Evolutionary conservation across 2,329 filamentous ascomycete genomes (phyloP).

Genomic region (Chaetomiaceae sp.): DNA sequence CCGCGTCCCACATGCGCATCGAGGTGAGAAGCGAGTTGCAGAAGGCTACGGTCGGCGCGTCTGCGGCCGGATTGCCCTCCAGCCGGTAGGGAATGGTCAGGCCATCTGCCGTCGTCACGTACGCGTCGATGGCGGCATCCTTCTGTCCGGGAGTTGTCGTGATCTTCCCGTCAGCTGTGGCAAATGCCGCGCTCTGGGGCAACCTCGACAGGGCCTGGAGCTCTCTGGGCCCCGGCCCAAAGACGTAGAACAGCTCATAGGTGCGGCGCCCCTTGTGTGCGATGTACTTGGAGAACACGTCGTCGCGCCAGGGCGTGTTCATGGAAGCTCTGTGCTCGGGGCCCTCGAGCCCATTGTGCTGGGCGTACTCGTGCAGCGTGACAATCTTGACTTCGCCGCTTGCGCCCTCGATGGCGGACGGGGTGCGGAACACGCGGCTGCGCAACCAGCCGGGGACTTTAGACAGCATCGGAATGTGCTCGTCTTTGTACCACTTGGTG

Average conservation of each 20-base stretch:
- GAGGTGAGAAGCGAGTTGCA: conserved; percentile 76
- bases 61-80: conserved; percentile 61
- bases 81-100: conserved; percentile 66
- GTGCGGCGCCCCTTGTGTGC: conserved; percentile 50
- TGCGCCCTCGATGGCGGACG: conserved; percentile 50
- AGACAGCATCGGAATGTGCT: conserved; percentile 65
- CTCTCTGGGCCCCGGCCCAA: conserved; percentile 68
- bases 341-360: conserved; percentile 59
- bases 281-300: conserved; percentile 55
- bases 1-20: conserved; percentile 72
- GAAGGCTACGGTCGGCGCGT: conserved; percentile 68
- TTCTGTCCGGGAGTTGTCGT: conserved; percentile 44
- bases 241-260: conserved; percentile 72
- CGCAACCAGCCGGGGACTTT: conserved; percentile 75
- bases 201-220: conserved; percentile 50
- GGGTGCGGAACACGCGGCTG: conserved; percentile 61
- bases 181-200: conserved; percentile 43
- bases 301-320: conserved; percentile 54
- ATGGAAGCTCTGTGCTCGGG: conserved; percentile 57
- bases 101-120: conserved; percentile 61
- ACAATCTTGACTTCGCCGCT: conserved; percentile 48
- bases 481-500: conserved; percentile 67
- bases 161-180: conserved; percentile 49
- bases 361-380: conserved; percentile 65
- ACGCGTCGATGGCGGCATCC: conserved; percentile 57